Evolutionary conservation across 2,329 filamentous ascomycete genomes (phyloP).

Genomic region (Aaosphaeria arxii): DNA sequence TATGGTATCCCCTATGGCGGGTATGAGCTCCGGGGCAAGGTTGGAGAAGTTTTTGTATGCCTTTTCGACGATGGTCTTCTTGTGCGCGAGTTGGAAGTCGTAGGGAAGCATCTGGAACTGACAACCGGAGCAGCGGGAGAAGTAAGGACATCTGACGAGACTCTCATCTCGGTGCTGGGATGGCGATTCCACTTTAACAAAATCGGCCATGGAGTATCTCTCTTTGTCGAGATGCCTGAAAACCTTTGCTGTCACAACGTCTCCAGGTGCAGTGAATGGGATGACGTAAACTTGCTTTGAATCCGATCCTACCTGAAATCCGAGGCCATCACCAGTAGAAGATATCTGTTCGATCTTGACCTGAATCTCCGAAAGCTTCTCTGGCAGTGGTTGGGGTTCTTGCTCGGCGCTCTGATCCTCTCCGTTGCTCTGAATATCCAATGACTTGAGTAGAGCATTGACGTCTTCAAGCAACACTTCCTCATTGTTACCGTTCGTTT

Average conservation of each 20-base stretch:
- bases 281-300: conserved; percentile 75
- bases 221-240: conserved; percentile 66
- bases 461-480: conserved; percentile 49
- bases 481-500: conserved; percentile 47
- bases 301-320: conserved; percentile 62
- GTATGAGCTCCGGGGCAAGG: conserved; percentile 71
- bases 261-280: conserved; percentile 84
- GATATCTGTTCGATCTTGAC: conserved; percentile 80
- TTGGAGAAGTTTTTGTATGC: conserved; percentile 90
- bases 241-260: conserved; percentile 74
- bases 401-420: conserved; percentile 9
- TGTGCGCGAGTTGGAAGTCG: conserved; percentile 77
- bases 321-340: conserved; percentile 89
- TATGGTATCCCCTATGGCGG: conserved; percentile 77
- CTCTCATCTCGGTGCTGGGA: conserved; percentile 74
- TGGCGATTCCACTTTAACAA: conserved; percentile 71
- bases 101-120: conserved; percentile 98
- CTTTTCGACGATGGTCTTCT: conserved; percentile 82
- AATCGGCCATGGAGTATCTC: conserved; percentile 75
- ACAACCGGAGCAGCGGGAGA: conserved; percentile 82
- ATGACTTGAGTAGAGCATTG: conserved; percentile 39
- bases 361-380: conserved; percentile 71
- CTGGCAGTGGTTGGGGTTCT: conserved; percentile 49
- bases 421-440: conserved; percentile 11
- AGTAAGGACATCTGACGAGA: conserved; percentile 81